These are phyloP conservation scores for Zea luxurians DNA, from an alignment of 176 grass and related monocot genomes.

Conservation along the genomic window DNA sequence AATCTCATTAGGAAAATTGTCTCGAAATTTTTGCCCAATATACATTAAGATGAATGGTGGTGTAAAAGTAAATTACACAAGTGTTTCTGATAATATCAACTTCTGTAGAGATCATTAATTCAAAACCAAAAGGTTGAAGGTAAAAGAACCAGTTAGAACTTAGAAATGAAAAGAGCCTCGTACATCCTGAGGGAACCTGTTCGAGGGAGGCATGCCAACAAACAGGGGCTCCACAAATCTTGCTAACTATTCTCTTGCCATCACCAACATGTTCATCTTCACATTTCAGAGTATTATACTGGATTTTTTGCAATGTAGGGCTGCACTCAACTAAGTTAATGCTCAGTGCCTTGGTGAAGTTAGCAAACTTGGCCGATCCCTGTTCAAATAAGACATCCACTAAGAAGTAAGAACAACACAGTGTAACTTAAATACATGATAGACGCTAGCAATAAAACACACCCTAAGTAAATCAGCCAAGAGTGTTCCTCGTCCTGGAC, in stretches of 20 bases:
- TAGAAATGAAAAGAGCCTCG: conserved; percentile 28
- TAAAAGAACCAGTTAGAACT: not conserved
- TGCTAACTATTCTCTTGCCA: conserved; percentile 66
- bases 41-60: not conserved
- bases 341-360: conserved; percentile 74
- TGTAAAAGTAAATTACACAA: not conserved
- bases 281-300: conserved; percentile 82
- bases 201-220: conserved; percentile 79
- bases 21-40: not conserved
- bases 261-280: conserved; percentile 49
- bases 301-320: conserved; percentile 69
- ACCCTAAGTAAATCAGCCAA: conserved; percentile 89
- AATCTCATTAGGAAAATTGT: not conserved
- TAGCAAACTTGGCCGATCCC: conserved; percentile 79
- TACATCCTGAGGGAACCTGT: conserved; percentile 97
- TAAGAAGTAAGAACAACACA: conserved; percentile 24
- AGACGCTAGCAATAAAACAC: conserved; percentile 17
- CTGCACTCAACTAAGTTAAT: conserved; percentile 97
- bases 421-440: not conserved
- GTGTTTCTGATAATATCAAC: not conserved
- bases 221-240: conserved; percentile 59
- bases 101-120: conserved; percentile 3
- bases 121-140: conserved; percentile 29
- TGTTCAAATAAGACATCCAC: conserved; percentile 38
- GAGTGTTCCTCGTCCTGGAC: conserved; percentile 85